Conservation (phyloP, 2,329 filamentous ascomycete species). For the Orbilia ellipsospora region DNA sequence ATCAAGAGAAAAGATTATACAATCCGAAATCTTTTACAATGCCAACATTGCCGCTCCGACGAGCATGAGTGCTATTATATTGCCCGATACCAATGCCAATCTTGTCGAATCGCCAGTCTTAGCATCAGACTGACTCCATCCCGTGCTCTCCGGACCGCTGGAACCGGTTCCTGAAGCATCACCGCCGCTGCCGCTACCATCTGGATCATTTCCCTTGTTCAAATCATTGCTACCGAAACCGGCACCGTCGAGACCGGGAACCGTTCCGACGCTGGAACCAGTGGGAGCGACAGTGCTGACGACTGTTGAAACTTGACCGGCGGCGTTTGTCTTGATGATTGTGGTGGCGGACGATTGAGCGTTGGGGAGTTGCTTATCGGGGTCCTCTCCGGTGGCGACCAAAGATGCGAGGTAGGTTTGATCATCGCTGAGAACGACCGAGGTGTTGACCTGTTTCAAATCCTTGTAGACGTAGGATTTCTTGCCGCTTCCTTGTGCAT, state of each 20-base stretch:
- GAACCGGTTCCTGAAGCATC: conserved; percentile 60
- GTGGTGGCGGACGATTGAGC: conserved; percentile 60
- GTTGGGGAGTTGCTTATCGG: conserved; percentile 67
- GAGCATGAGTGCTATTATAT: conserved; percentile 36
- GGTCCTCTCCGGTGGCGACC: conserved; percentile 81
- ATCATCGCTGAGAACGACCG: conserved; percentile 79
- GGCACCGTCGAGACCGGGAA: conserved; percentile 69
- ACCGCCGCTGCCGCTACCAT: conserved; percentile 57
- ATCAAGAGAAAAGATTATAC: conserved; percentile 41
- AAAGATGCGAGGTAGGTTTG: conserved; percentile 81
- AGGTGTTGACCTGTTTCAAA: conserved; percentile 75
- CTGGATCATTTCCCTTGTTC: conserved; percentile 58
- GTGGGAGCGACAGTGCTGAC: conserved; percentile 59
- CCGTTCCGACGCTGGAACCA: conserved; percentile 63
- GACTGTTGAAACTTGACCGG: conserved; percentile 59
- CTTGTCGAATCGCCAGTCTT: conserved; percentile 16
- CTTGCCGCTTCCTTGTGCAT: conserved; percentile 70
- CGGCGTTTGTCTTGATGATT: conserved; percentile 39
- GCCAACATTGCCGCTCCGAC: conserved; percentile 35
- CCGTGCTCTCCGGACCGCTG: conserved; percentile 27
- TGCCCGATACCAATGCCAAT: conserved; percentile 26
- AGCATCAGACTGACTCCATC: conserved; percentile 40
- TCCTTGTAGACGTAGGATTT: conserved; percentile 79
- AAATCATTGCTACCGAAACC: conserved; percentile 63
- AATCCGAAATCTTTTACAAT: conserved; percentile 23